Evolutionary conservation across 441 rosid genomes (phyloP).

Genomic region (Gossypium schwendimanii): DNA sequence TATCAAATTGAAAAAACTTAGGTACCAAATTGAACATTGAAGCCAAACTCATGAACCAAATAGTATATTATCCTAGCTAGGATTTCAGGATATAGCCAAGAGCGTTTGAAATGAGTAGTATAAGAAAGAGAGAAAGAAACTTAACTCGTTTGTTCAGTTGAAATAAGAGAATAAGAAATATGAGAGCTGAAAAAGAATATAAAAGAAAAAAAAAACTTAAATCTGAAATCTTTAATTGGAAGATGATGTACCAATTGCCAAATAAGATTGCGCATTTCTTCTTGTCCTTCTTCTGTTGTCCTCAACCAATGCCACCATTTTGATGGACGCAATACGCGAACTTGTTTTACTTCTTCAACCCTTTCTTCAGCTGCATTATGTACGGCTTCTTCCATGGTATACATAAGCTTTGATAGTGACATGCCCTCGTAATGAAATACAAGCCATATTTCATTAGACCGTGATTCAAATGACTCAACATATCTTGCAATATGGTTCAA

Average conservation of each 20-base stretch:
- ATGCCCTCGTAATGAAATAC: constrained; percentile 86
- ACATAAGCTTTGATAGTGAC: constrained; percentile 80
- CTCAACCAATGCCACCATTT: constrained; percentile 98
- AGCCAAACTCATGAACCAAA: no score
- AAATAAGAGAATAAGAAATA: neutral
- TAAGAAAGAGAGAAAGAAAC: neutral
- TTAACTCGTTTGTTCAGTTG: neutral
- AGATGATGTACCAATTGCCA: constrained; percentile 65
- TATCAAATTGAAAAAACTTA: no score
- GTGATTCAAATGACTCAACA: constrained; percentile 88
- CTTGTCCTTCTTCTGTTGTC: constrained; percentile 77
- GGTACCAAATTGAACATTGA: no score
- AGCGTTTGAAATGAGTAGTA: neutral
- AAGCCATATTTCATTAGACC: constrained; percentile 85
- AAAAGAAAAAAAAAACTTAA: neutral
- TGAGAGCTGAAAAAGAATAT: neutral
- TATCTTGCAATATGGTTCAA: constrained; percentile 90
- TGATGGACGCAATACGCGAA: constrained; percentile 69
- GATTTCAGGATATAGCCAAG: neutral
- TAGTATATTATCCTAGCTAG: neutral
- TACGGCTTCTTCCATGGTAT: constrained; percentile 65
- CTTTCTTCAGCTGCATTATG: constrained; percentile 34
- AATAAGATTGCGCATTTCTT: constrained; percentile 80
- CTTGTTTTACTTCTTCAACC: constrained; percentile 46
- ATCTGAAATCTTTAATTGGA: neutral